Base-by-base conservation (phyloP, 1,284 basidiomycete species). In the Ceratobasidium sp. region DNA sequence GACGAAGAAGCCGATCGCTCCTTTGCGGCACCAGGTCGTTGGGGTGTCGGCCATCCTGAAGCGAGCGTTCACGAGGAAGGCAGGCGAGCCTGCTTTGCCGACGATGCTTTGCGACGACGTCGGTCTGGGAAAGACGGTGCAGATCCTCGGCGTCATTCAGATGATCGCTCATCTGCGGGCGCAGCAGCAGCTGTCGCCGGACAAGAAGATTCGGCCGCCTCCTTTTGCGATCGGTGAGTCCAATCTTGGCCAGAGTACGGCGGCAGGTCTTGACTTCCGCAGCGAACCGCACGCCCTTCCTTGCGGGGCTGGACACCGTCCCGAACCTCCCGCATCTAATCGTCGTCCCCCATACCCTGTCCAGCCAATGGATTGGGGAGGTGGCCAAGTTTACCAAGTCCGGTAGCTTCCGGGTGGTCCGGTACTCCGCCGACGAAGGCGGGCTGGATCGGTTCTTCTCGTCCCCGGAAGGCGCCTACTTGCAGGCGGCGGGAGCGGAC, bases 341-440 rank as follows among this genome's bases (percentile, higher is more conserved):
- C 7, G 61, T 76, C 3, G 49, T 51, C 2, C 73, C 60, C 0
- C 26, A 39, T 10, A 66, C 73, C 3, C 33, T 76, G 2, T 12
- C 46, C 13, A 56, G 33, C 53, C 73, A 76, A n/a, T 76, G 73
- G 73, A 56, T 67, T 18, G n/a, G 26, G 20, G 44, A 76, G 42
- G n/a, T 63, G 18, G 3, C 9, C 1, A 26, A 6, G 63, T 76
- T 76, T 53, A 67, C 63, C 10, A 49, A 63, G 58, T 33, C 2
- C 2, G 73, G 73, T 10, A 66, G 61, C 53, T 66, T 76, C 15
- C 23, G 42, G 3, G 20, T 66, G 9, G 7, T 76, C 1, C 61
- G 33, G 7, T 76, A 56, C 39, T 66, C 44, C 2, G 28, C 46
- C 10, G 49, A 66, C 23, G 23, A 66, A 10, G 28, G 46, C 2